phyloP scores from a whole-genome alignment of 2,329 filamentous ascomycete species.

The Elsinoe australis region DNA sequence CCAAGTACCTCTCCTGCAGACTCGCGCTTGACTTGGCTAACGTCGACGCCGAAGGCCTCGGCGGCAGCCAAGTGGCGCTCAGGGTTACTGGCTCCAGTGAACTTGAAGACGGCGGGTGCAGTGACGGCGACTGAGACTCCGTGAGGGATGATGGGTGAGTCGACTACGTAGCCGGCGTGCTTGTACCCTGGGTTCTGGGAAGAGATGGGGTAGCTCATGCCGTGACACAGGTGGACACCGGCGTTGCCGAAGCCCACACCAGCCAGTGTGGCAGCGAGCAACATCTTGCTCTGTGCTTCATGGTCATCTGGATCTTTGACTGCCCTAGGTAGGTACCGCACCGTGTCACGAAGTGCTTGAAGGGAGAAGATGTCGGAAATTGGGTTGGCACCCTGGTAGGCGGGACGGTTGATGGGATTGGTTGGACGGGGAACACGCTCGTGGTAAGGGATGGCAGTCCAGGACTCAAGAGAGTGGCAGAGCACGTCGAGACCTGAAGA shows the following conservation, averaged over 20 bases:
- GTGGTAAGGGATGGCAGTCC: slow-evolving; percentile 93
- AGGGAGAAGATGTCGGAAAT: slow-evolving; percentile 97
- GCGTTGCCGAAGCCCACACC: slow-evolving; percentile 97
- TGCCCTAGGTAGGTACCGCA: slow-evolving; percentile 86
- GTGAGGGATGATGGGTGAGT: slow-evolving; percentile 78
- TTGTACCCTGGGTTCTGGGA: slow-evolving; percentile 88
- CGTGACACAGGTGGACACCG: slow-evolving; percentile 80
- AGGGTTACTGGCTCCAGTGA: slow-evolving; percentile 85
- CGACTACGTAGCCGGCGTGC: slow-evolving; percentile 76
- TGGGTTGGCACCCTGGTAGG: slow-evolving; percentile 94
- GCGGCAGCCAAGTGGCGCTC: slow-evolving; percentile 85
- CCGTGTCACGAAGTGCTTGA: slow-evolving; percentile 69
- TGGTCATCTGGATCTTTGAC: slow-evolving; percentile 81
- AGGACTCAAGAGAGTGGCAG: slow-evolving; percentile 90
- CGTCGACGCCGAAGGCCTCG: slow-evolving; percentile 83
- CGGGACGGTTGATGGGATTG: slow-evolving; percentile 84
- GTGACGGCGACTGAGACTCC: slow-evolving; percentile 93
- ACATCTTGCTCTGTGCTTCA: slow-evolving; percentile 92
- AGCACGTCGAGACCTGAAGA: slow-evolving; percentile 88
- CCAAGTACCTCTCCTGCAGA: slow-evolving; percentile 81
- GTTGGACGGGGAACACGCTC: slow-evolving; percentile 74
- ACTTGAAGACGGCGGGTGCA: slow-evolving; percentile 86
- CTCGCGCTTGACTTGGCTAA: slow-evolving; percentile 78
- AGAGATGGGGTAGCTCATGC: slow-evolving; percentile 97
- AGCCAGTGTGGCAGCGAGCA: slow-evolving; percentile 85